phyloP scores from a whole-genome alignment of 345 rosid genomes.

The Orychophragmus violaceus region DNA sequence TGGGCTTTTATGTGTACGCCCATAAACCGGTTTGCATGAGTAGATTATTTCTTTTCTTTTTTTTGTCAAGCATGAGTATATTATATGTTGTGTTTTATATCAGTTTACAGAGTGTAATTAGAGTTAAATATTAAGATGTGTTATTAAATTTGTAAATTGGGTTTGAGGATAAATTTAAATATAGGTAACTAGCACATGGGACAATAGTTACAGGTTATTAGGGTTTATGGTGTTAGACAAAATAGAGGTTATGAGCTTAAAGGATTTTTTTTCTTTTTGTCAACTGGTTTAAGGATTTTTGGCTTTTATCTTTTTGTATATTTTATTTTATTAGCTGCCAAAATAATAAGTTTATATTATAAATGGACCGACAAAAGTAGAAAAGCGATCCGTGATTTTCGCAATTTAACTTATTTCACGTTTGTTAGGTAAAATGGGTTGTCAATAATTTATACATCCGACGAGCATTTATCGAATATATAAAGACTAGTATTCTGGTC shows the following conservation, averaged over 20 bases:
- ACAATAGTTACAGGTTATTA: neutral
- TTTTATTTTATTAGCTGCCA: neutral
- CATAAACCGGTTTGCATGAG: neutral
- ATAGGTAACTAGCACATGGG: neutral
- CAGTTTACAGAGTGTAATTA: neutral
- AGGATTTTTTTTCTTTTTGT: no score
- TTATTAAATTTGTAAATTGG: neutral
- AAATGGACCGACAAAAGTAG: constrained; percentile 21
- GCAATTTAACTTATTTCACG: constrained; percentile 13
- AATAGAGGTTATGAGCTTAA: neutral
- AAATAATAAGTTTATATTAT: neutral
- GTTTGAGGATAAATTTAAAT: neutral
- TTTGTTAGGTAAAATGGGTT: constrained; percentile 11
- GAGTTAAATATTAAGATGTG: neutral
- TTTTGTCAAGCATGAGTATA: no score
- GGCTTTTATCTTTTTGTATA: neutral
- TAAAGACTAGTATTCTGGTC: no score
- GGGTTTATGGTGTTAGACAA: neutral
- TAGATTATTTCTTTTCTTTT: no score
- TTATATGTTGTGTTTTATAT: no score
- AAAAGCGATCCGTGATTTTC: constrained; percentile 24
- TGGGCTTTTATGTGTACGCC: constrained; percentile 1
- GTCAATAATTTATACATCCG: neutral
- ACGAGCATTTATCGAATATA: neutral
- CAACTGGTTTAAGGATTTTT: neutral